Evolutionary conservation across 768 basidiomycete genomes (phyloP), one percentile per base, ranked within the genome.

Genomic region (Vishniacozyma victoriae): DNA sequence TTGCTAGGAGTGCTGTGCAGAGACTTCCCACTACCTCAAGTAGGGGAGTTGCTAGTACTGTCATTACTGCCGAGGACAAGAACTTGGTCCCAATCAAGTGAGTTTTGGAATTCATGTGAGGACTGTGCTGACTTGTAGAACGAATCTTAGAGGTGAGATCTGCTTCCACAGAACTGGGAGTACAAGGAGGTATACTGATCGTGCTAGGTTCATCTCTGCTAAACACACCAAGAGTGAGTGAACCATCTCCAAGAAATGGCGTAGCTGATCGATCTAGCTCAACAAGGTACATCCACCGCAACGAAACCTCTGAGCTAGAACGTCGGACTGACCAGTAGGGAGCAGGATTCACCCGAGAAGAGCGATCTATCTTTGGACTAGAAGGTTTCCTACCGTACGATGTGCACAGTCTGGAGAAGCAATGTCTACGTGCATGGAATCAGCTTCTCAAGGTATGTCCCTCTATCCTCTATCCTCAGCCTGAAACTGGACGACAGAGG

Each of bases 311-410:
- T 42, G 38, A 22, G 29, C 33, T 33, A 9, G 9, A 33, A 33
- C n/a, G 29, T 9, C n/a, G 13, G n/a, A 4, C 44, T 5, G 18
- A 4, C 14, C 31, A 50, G 31, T 49, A 75, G 66, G 89, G 89
- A 25, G 87, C 84, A 4, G 86, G 79, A 0, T 91, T 90, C 72
- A 81, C 83, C 0, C 46, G 68, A 3, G 72, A 78, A 18, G 89
- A 92, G 71, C 77, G 89, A 40, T 76, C 79, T 44, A 78, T 77
- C 0, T 86, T 92, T 49, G 84, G 83, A 1, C 51, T 76, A 2
- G 67, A 70, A 35, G 75, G 73, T n/a, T 69, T 75, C 62, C 54
- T 76, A 24, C 75, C 74, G 29, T 74, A 67, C 42, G 72, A 73
- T 56, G 67, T 72, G 15, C 67, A 70, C 46, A 52, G 46, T n/a